These are phyloP conservation scores for Scedosporium aurantiacum DNA, from an alignment of 2,329 filamentous ascomycete species.

Conservation along the genomic window DNA sequence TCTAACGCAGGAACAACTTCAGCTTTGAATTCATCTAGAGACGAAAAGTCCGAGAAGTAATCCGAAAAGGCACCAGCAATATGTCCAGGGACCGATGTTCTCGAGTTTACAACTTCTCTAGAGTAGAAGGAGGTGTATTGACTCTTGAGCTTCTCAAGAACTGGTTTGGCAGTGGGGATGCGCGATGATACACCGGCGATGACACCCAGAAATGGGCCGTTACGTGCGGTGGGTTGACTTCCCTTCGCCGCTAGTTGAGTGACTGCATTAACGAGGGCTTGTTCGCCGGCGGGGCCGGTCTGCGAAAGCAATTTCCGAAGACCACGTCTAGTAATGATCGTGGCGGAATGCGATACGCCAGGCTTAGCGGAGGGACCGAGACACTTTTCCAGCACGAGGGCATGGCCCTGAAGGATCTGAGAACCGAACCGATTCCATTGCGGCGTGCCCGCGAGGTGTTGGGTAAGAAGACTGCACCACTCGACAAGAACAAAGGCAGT, in stretches of 20 bases:
- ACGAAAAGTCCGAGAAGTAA: slow-evolving; percentile 71
- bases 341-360: slow-evolving; percentile 59
- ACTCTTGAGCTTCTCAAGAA: slow-evolving; percentile 54
- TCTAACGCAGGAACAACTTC: slow-evolving; percentile 74
- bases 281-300: slow-evolving; percentile 42
- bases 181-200: slow-evolving; percentile 79
- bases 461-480: slow-evolving; percentile 75
- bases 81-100: slow-evolving; percentile 57
- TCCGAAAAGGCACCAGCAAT: slow-evolving; percentile 64
- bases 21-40: slow-evolving; percentile 60
- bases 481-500: slow-evolving; percentile 84
- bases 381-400: slow-evolving; percentile 68
- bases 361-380: slow-evolving; percentile 52
- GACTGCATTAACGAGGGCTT: slow-evolving; percentile 53
- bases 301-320: slow-evolving; percentile 62
- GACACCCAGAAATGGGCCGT: slow-evolving; percentile 71
- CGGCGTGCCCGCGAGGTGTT: slow-evolving; percentile 51
- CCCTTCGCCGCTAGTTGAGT: slow-evolving; percentile 58
- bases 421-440: slow-evolving; percentile 54
- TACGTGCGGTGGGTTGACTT: slow-evolving; percentile 50
- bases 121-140: slow-evolving; percentile 74
- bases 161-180: slow-evolving; percentile 48
- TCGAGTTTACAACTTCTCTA: slow-evolving; percentile 75
- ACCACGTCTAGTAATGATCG: slow-evolving; percentile 68
- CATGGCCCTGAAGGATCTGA: slow-evolving; percentile 58